Evolutionary conservation across 495 filamentous ascomycete species (phyloP).

Genomic region (Lentithecium fluviatile): DNA sequence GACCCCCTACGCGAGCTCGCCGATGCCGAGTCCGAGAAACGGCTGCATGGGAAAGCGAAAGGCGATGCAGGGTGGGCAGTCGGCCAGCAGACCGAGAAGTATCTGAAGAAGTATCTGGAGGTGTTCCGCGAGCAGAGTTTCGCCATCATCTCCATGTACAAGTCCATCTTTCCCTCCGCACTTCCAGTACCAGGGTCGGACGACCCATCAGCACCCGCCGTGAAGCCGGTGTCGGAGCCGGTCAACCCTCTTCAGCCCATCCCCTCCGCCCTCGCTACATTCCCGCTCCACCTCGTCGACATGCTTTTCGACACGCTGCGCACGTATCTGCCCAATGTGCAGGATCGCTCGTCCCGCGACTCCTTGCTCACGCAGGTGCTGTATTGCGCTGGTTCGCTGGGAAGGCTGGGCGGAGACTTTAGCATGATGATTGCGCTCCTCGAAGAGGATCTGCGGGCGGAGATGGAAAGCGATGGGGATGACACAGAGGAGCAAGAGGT

Average conservation of each 20-base stretch:
- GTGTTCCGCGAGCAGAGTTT: constrained; percentile 99
- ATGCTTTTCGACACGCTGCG: constrained; percentile 77
- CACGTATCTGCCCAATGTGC: constrained; percentile 77
- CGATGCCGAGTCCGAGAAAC: constrained; percentile 70
- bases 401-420: constrained; percentile 89
- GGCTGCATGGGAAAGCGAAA: constrained; percentile 18
- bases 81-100: constrained; percentile 91
- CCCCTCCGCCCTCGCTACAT: constrained; percentile 77
- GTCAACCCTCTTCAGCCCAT: constrained; percentile 65
- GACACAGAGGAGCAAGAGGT: constrained; percentile 37
- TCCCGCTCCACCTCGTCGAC: constrained; percentile 80
- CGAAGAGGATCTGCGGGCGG: constrained; percentile 43
- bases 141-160: constrained; percentile 88
- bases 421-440: constrained; percentile 78
- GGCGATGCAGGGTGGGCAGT: constrained; percentile 56
- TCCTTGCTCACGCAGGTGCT: constrained; percentile 90
- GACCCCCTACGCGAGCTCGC: constrained; percentile 84
- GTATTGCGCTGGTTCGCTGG: constrained; percentile 92
- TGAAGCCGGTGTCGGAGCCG: constrained; percentile 2
- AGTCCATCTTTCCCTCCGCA: constrained; percentile 72
- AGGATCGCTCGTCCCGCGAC: constrained; percentile 74
- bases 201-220: constrained; percentile 42
- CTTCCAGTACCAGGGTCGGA: constrained; percentile 42
- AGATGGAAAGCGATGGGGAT: constrained; percentile 50
- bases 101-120: constrained; percentile 93